phyloP scores from a whole-genome alignment of 2,329 filamentous ascomycete species.

The Xylariaceae sp. region DNA sequence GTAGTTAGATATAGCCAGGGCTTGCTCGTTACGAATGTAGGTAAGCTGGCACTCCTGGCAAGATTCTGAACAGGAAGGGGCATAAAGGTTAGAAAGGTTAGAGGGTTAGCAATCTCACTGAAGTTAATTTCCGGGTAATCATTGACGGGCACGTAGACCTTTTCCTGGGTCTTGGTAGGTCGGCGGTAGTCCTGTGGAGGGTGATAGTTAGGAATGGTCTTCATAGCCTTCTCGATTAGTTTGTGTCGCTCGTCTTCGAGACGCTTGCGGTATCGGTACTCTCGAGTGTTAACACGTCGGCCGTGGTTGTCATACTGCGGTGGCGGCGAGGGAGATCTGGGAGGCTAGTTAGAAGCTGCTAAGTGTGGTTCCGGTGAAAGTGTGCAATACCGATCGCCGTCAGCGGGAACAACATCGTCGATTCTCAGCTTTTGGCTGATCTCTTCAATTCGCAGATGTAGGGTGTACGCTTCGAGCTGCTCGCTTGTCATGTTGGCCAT shows the following conservation, averaged over 20 bases:
- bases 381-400: conserved; percentile 76
- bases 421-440: conserved; percentile 99
- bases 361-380: background rate
- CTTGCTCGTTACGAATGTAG: conserved; percentile 30
- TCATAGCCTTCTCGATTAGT: conserved; percentile 98
- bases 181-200: conserved; percentile 97
- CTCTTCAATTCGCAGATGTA: conserved; percentile 96
- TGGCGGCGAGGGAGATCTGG: conserved; percentile 86
- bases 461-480: conserved; percentile 93
- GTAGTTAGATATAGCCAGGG: conserved; percentile 34
- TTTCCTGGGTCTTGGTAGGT: conserved; percentile 99
- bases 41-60: conserved; percentile 40
- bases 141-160: conserved; percentile 99
- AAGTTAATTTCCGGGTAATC: conserved; percentile 99
- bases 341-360: conserved; percentile 5
- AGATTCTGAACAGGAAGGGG: conserved; percentile 40
- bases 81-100: conserved; percentile 64
- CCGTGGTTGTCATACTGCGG: conserved; percentile 99
- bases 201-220: conserved; percentile 98
- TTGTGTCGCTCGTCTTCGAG: conserved; percentile 99
- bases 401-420: conserved; percentile 95
- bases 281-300: conserved; percentile 97
- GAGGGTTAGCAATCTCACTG: conserved; percentile 99
- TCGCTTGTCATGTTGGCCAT: conserved; percentile 97
- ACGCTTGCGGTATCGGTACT: conserved; percentile 96